Percentiles rank a stretch among this genome's conserved stretches.
Conservation (phyloP, 108 stramenopile genomes). For the Cyclostephanos invisitatus region DNA sequence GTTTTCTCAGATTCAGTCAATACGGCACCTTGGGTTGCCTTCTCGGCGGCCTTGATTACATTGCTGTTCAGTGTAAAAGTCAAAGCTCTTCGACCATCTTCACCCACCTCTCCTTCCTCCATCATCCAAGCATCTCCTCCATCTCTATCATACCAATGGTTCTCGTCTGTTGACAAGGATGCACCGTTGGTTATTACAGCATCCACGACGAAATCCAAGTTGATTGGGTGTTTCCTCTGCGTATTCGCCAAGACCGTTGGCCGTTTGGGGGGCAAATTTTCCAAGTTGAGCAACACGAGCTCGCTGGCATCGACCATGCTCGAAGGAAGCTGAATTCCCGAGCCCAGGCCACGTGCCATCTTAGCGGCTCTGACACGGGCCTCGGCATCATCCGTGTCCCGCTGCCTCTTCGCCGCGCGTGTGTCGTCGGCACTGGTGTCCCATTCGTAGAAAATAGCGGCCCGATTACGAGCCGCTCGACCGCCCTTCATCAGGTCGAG, state of each 20-base stretch:
- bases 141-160: constrained; percentile 85
- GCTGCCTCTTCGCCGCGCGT: constrained; percentile 71
- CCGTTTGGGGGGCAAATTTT: constrained; percentile 64
- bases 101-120: constrained; percentile 40
- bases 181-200: constrained; percentile 86
- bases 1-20: constrained; percentile 46
- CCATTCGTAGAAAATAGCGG: constrained; percentile 87
- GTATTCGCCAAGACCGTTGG: constrained; percentile 47
- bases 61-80: constrained; percentile 38
- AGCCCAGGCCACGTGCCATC: constrained; percentile 80
- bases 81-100: constrained; percentile 24
- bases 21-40: constrained; percentile 17
- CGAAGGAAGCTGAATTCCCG: constrained; percentile 84
- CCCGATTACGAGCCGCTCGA: constrained; percentile 83
- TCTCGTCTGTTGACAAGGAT: constrained; percentile 74
- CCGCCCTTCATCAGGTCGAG: constrained; percentile 81
- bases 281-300: constrained; percentile 74
- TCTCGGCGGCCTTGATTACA: constrained; percentile 32
- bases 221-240: constrained; percentile 56
- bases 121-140: constrained; percentile 81
- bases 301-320: constrained; percentile 83
- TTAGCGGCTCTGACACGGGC: constrained; percentile 81
- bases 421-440: constrained; percentile 62
- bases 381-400: constrained; percentile 84
- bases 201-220: constrained; percentile 79